These are phyloP conservation scores for Phialemoniopsis sp. DNA, from an alignment of 2,329 filamentous ascomycete species.

Conservation along the genomic window DNA sequence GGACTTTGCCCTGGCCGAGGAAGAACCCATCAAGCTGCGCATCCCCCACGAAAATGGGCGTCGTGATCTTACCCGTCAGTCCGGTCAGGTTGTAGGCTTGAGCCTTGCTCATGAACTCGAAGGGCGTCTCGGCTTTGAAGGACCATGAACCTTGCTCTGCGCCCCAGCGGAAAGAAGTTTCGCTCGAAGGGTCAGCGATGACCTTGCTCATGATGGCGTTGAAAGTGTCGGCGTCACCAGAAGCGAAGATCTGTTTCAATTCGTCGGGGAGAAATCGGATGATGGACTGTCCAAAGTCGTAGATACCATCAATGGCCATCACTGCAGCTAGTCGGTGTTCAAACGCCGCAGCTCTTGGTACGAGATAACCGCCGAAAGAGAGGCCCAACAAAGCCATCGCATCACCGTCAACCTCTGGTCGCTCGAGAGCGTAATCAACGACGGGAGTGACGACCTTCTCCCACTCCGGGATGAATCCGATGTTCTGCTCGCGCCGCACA, in stretches of 20 bases:
- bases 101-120: slow-evolving; percentile 2
- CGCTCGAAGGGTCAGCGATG: neutral
- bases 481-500: slow-evolving; percentile 30
- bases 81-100: neutral
- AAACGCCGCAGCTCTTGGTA: slow-evolving; percentile 34
- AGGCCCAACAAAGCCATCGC: slow-evolving; percentile 31
- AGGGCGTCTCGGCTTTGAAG: neutral
- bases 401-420: slow-evolving; percentile 20
- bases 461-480: slow-evolving; percentile 40
- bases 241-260: slow-evolving; percentile 8
- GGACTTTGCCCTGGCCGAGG: slow-evolving; percentile 8
- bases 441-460: slow-evolving; percentile 32
- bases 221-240: slow-evolving; percentile 10
- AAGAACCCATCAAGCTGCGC: slow-evolving; percentile 6
- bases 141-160: too few species aligned
- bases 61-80: slow-evolving; percentile 1
- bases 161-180: slow-evolving; percentile 6
- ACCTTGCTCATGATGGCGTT: slow-evolving; percentile 4
- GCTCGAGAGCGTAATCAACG: slow-evolving; percentile 27
- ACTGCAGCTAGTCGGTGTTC: slow-evolving; percentile 34
- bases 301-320: slow-evolving; percentile 33
- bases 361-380: slow-evolving; percentile 35
- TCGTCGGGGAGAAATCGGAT: slow-evolving; percentile 9
- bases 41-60: slow-evolving; percentile 6
- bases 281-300: slow-evolving; percentile 14